Percentiles rank a stretch among this genome's conserved stretches.
phyloP scores from a whole-genome alignment of 169 alveolate species.

The Perkinsus marinus region DNA sequence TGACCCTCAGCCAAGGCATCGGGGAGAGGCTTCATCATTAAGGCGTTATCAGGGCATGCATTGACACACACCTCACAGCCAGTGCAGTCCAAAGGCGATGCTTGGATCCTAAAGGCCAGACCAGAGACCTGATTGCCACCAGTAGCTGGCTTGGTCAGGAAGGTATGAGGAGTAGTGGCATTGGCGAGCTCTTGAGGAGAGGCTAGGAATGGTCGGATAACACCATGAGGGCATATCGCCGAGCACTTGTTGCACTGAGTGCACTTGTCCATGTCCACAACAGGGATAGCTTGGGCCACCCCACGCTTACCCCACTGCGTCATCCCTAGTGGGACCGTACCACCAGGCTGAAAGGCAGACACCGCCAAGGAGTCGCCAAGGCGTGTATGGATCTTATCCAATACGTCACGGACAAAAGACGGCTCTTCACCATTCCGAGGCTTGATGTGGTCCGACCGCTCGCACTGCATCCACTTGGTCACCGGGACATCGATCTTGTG shows the following conservation, averaged over 20 bases:
- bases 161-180: conserved; percentile 22
- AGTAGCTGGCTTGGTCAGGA: conserved; percentile 16
- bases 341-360: conserved; percentile 34
- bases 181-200: conserved; percentile 20
- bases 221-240: conserved; percentile 43
- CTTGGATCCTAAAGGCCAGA: conserved; percentile 37
- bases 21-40: conserved; percentile 22
- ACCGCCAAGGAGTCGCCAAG: conserved; percentile 35
- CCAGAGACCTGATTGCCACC: conserved; percentile 37
- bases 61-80: conserved; percentile 46
- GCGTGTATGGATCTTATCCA: conserved; percentile 18
- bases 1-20: conserved; percentile 19
- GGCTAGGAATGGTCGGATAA: conserved; percentile 36
- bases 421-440: neutral
- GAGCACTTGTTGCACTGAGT: conserved; percentile 45
- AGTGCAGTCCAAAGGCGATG: conserved; percentile 45
- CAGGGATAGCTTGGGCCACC: conserved; percentile 35
- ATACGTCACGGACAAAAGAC: conserved; percentile 5
- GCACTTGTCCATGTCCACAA: conserved; percentile 45
- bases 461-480: neutral
- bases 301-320: conserved; percentile 40
- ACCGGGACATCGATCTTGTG: neutral
- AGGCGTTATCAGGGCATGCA: conserved; percentile 47
- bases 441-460: neutral
- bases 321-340: conserved; percentile 35